Evolutionary conservation across 2,329 filamentous ascomycete genomes (phyloP), one percentile per base, ranked within the genome.

Genomic region (Colletotrichum cereale): DNA sequence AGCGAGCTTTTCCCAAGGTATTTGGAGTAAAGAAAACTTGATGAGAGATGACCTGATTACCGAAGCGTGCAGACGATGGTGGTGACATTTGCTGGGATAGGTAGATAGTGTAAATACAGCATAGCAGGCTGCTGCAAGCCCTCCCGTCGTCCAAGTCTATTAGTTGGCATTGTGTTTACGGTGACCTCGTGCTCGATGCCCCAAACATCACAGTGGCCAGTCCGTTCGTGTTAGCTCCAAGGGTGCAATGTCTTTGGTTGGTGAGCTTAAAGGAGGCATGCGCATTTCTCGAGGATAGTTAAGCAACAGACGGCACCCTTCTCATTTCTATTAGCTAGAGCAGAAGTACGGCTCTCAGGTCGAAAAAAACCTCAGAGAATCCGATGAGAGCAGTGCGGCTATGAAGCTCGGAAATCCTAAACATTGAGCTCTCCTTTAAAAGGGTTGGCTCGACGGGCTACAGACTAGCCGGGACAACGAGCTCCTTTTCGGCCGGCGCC

Each of bases 1-100:
- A 16, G 36, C 34, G 14, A 36, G 26, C 36, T 14, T 24, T 53
- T 1, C 21, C 26, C 36, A 44, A 53, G 26, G 42, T 21, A 10
- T 42, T 55, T 53, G 65, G 52, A 40, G 57, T 58, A 68, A 31
- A 60, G 55, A 69, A 69, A 69, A 70, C 48, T 55, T 42, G 55
- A 66, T 42, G 69, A 72, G 69, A 68, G 47, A 72, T 55, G 53
- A 64, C 38, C 16, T 72, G 29, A 42, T 68, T 55, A 64, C 47
- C 47, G 31, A n/a, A 48, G 69, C 58, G 47, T n/a, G 53, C 55
- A 5, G 38, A 55, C 38, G 24, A 66, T 10, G 47, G 55, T n/a
- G 24, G 36, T 40, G 47, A 55, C 24, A 26, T 55, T 24, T 66
- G 62, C 31, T 3, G 18, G 38, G 24, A 21, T 36, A 36, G 62